phyloP scores from a whole-genome alignment of 1,139 yeast species.

The Blastobotrys ciferrii region DNA sequence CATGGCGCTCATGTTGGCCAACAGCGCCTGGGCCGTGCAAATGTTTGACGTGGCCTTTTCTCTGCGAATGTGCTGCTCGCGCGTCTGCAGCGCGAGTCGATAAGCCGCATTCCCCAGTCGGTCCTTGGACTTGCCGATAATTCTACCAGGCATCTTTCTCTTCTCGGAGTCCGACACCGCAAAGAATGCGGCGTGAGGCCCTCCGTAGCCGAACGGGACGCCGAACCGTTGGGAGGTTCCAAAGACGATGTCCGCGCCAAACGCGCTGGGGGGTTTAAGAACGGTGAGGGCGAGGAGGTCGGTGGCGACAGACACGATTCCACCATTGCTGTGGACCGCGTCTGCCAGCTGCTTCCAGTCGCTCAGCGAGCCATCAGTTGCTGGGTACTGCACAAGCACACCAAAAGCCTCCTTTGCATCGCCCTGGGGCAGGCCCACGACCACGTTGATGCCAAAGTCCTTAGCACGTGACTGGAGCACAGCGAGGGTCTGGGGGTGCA shows the following conservation, averaged over 20 bases:
- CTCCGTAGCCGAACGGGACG: constrained; percentile 97
- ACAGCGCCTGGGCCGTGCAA: constrained; percentile 94
- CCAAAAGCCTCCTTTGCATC: constrained; percentile 59
- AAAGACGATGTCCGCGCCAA: constrained; percentile 89
- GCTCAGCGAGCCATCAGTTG: constrained; percentile 73
- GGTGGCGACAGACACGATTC: constrained; percentile 79
- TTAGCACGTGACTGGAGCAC: constrained; percentile 78
- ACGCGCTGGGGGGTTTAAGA: constrained; percentile 76
- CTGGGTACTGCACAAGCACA: constrained; percentile 86
- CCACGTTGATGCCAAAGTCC: constrained; percentile 67
- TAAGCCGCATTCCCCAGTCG: constrained; percentile 85
- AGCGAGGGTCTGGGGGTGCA: constrained; percentile 83
- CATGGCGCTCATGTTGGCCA: constrained; percentile 94
- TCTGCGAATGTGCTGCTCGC: constrained; percentile 96
- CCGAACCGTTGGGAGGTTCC: constrained; percentile 96
- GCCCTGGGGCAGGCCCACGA: constrained; percentile 51
- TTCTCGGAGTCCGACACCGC: constrained; percentile 76
- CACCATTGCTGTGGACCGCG: constrained; percentile 66
- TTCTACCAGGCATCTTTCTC: constrained; percentile 94
- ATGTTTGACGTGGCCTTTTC: constrained; percentile 97
- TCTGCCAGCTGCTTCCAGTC: constrained; percentile 58
- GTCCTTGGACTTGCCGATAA: constrained; percentile 91
- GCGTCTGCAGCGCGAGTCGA: constrained; percentile 91
- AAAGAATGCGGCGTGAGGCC: constrained; percentile 98
- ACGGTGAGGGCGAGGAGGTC: constrained; percentile 87